Percentiles rank a stretch among this genome's conserved stretches.
phyloP scores from a whole-genome alignment of 352 stramenopile genomes.

The Phytophthora quininea region DNA sequence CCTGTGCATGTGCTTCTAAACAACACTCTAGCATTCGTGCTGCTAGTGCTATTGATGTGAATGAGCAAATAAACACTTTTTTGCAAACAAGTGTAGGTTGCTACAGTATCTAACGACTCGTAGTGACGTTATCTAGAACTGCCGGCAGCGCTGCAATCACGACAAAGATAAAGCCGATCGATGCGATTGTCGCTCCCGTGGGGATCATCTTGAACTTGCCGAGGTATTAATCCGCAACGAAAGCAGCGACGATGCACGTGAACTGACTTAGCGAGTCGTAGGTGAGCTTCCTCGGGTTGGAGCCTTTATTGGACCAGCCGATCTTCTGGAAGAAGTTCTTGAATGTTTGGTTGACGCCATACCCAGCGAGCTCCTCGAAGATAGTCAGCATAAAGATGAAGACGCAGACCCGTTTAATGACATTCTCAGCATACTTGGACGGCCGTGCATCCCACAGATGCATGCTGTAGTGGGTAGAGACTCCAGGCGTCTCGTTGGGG shows the following conservation, averaged over 20 bases:
- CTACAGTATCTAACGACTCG: no score
- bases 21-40: no score
- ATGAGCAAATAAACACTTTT: no score
- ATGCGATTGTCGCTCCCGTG: conserved; percentile 19
- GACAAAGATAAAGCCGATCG: no score
- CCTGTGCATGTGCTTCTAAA: no score
- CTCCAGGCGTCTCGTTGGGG: conserved; percentile 14
- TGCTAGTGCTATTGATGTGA: no score
- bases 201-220: conserved; percentile 38
- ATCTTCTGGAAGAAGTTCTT: conserved; percentile 68
- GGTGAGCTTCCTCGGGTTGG: conserved; percentile 60
- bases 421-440: conserved; percentile 48
- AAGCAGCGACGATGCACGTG: conserved; percentile 59
- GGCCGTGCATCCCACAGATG: conserved; percentile 51
- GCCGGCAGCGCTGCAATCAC: conserved; percentile 41
- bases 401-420: conserved; percentile 51
- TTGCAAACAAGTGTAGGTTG: no score
- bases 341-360: conserved; percentile 51
- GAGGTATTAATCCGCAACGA: conserved; percentile 61
- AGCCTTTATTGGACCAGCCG: conserved; percentile 61
- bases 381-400: conserved; percentile 53
- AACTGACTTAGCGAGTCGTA: conserved; percentile 70
- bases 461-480: conserved; percentile 21
- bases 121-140: conserved; percentile 21
- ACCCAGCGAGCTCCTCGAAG: conserved; percentile 48